These are phyloP conservation scores for Anthostomella pinea DNA, from an alignment of 2,329 filamentous ascomycete genomes.

Conservation along the genomic window DNA sequence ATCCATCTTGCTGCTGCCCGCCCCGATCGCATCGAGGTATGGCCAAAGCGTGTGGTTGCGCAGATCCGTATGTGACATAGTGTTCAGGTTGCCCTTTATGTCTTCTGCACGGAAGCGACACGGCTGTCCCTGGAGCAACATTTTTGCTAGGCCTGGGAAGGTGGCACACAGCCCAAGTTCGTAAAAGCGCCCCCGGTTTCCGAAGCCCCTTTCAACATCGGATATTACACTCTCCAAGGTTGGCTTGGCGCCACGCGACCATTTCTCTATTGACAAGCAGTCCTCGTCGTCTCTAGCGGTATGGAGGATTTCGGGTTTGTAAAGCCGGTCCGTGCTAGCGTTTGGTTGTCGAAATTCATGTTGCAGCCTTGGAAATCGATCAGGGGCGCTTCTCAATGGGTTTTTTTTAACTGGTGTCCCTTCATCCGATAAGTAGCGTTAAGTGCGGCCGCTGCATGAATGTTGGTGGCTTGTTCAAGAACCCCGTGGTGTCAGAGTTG, in stretches of 20 bases:
- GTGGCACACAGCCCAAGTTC: slow-evolving; percentile 5
- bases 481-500: no score
- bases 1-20: slow-evolving; percentile 2
- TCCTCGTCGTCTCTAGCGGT: no score
- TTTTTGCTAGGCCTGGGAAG: slow-evolving; percentile 4
- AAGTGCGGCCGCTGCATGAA: no score
- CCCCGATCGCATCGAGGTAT: neutral
- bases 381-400: no score
- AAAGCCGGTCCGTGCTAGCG: no score
- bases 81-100: slow-evolving; percentile 2
- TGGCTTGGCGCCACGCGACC: slow-evolving; percentile 1
- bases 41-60: slow-evolving; percentile 1
- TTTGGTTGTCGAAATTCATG: no score
- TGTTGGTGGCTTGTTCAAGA: no score
- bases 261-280: no score
- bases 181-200: slow-evolving; percentile 5
- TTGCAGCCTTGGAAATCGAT: no score
- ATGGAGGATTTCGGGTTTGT: no score
- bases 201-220: slow-evolving; percentile 7
- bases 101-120: slow-evolving; percentile 1
- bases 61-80: slow-evolving; percentile 3
- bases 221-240: slow-evolving; percentile 6
- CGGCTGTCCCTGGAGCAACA: slow-evolving; percentile 2
- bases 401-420: no score
- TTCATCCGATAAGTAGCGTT: no score